Percentiles rank a stretch among this genome's conserved stretches.
These are phyloP conservation scores for Yamadazyma taylorii DNA, from an alignment of 1,139 yeast species.

Conservation along the genomic window DNA sequence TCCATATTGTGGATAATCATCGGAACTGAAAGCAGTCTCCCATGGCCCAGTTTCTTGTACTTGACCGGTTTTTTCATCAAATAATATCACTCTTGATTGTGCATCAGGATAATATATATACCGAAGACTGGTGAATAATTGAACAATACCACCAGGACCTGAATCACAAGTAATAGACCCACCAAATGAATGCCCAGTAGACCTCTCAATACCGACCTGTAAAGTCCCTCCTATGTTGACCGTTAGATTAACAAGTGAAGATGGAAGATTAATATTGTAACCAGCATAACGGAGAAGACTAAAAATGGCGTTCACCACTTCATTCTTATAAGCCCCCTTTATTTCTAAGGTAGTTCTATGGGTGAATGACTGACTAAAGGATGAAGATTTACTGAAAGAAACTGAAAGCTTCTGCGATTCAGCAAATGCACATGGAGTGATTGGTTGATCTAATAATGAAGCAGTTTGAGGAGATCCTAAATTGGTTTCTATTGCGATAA, in stretches of 20 bases:
- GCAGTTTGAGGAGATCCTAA: constrained; percentile 8
- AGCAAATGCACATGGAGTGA: constrained; percentile 11
- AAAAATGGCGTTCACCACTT: neutral
- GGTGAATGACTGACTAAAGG: constrained; percentile 4
- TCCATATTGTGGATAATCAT: constrained; percentile 12
- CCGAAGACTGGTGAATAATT: constrained; percentile 14
- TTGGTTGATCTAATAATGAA: constrained; percentile 7
- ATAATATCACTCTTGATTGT: constrained; percentile 6
- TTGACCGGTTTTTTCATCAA: neutral
- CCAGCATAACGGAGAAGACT: neutral
- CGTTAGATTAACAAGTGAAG: neutral
- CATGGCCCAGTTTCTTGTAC: constrained; percentile 8
- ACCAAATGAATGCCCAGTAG: constrained; percentile 11
- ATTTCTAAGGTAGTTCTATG: neutral
- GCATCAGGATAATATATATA: constrained; percentile 15
- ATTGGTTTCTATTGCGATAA: constrained; percentile 6
- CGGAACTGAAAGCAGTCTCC: constrained; percentile 10
- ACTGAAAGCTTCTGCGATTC: constrained; percentile 4
- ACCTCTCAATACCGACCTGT: constrained; percentile 6
- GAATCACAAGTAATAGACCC: constrained; percentile 15
- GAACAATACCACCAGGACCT: constrained; percentile 11
- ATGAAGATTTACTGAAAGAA: constrained; percentile 6
- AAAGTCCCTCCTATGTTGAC: constrained; percentile 2
- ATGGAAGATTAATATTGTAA: neutral
- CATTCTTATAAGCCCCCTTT: neutral